Base-by-base conservation (phyloP, 2,329 filamentous ascomycete species). In the Penicillium decumbens region DNA sequence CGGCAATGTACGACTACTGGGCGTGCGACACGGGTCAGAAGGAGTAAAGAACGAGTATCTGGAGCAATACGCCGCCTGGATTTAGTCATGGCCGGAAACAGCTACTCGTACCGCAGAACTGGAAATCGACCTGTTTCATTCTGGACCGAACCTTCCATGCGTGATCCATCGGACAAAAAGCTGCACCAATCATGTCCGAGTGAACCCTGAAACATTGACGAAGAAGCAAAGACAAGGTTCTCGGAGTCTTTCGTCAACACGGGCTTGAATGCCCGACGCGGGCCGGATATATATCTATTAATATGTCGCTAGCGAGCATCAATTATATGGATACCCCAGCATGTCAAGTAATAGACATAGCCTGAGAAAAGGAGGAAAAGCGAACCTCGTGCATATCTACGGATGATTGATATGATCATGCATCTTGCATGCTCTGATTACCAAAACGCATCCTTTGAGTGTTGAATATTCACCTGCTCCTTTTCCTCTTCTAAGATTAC, bases 21-120 rank as follows among this genome's bases (percentile, higher is more conserved):
- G 70, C 4, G 74, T 76, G 33, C 65, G 69, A 33, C 73, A 75
- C 57, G 74, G 72, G n/a, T 72, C 71, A 18, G 72, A 74, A 20
- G 74, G 74, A 6, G 62, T 75, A 44, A 69, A 65, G 55, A 68
- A 70, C 49, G 73, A 76, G 59, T 53, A 65, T 15, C 50, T 65
- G 10, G 63, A 65, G 18, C 66, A 69, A 47, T 75, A 75, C 57
- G 52, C 55, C 12, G 67, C 59, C 12, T 75, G 72, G 72, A 39
- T 71, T 35, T 67, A 59, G 33, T 28, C 24, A n/a, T 15, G n/a
- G 9, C 32, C 5, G n/a, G 8, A 37, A 18, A 12, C 30, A 43
- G 52, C 32, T 29, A 29, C 15, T 40, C 20, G 33, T 25, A 13
- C 27, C 43, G 23, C 41, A 38, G 30, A 23, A 24, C 30, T 40